Percentiles rank a stretch among this genome's conserved stretches.
Evolutionary conservation across 2,329 filamentous ascomycete genomes (phyloP).

Genomic region (Setomelanomma holmii): DNA sequence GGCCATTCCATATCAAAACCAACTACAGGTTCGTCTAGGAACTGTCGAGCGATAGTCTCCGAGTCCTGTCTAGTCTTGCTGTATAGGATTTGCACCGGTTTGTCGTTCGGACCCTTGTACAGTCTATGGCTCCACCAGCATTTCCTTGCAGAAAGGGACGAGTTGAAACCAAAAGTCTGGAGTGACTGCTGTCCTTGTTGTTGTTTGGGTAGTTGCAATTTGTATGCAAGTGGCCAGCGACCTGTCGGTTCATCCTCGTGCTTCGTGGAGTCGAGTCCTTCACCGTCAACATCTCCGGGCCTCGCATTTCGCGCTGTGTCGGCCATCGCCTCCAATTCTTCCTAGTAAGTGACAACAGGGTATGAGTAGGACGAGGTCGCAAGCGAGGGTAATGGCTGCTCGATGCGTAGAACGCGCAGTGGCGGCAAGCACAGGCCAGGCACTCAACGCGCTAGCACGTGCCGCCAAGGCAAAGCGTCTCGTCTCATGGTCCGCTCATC

Average conservation of each 20-base stretch:
- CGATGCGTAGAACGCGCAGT: constrained; percentile 2
- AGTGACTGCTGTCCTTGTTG: constrained; percentile 10
- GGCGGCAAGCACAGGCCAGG: neutral
- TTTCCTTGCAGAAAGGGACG: constrained; percentile 5
- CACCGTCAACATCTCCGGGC: too few relatives aligned
- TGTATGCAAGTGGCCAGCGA: constrained; percentile 30
- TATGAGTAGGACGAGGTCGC: too few relatives aligned
- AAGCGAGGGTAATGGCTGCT: too few relatives aligned
- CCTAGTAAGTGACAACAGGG: too few relatives aligned
- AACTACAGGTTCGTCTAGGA: constrained; percentile 72
- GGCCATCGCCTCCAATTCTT: too few relatives aligned
- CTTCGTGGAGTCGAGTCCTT: neutral
- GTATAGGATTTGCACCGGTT: constrained; percentile 75
- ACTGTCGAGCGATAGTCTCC: constrained; percentile 71
- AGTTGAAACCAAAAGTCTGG: constrained; percentile 10
- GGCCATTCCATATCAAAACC: constrained; percentile 93
- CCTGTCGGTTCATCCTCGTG: neutral
- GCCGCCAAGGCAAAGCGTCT: neutral
- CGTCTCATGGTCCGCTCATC: neutral
- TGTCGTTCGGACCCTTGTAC: constrained; percentile 64
- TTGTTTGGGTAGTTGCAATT: constrained; percentile 17
- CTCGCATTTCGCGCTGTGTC: neutral
- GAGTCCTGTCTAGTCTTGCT: constrained; percentile 72
- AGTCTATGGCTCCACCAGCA: constrained; percentile 71
- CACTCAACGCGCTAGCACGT: constrained; percentile 1